Evolutionary conservation across 331 rosid genomes (phyloP).

Genomic region (Cydonia oblonga): DNA sequence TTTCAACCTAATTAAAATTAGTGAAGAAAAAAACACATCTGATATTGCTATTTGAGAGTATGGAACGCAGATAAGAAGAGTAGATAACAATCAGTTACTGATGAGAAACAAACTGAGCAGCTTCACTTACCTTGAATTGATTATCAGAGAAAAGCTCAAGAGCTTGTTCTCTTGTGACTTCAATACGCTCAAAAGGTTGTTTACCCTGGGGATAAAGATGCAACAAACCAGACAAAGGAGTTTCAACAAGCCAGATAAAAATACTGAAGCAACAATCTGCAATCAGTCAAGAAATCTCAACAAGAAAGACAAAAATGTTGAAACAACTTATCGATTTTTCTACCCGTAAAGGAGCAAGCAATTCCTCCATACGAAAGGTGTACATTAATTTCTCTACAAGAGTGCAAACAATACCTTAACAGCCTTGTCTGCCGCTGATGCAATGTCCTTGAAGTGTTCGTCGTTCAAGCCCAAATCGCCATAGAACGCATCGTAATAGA

Average conservation of each 20-base stretch:
- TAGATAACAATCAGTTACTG: neutral
- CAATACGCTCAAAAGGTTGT: constrained; percentile 95
- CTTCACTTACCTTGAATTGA: constrained; percentile 63
- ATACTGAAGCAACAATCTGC: neutral
- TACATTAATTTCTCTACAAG: neutral
- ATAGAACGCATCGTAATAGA: constrained; percentile 88
- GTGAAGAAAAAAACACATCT: constrained; percentile 3
- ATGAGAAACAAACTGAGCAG: neutral
- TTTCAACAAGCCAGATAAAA: neutral
- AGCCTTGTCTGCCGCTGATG: constrained; percentile 58
- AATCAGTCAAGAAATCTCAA: neutral
- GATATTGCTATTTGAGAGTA: constrained; percentile 3
- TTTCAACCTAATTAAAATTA: constrained; percentile 58
- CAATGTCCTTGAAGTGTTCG: constrained; percentile 78
- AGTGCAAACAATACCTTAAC: constrained; percentile 43
- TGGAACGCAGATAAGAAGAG: constrained; percentile 4
- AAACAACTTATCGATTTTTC: neutral
- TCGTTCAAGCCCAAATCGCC: constrained; percentile 88
- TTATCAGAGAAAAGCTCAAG: constrained; percentile 80
- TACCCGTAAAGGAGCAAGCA: neutral
- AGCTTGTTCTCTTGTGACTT: constrained; percentile 76
- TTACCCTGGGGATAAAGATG: constrained; percentile 39
- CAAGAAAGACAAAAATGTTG: neutral
- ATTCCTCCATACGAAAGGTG: neutral
- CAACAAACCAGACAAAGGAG: neutral